Conservation (phyloP, 2,329 filamentous ascomycete species). For the Sporothrix variecibatus region DNA sequence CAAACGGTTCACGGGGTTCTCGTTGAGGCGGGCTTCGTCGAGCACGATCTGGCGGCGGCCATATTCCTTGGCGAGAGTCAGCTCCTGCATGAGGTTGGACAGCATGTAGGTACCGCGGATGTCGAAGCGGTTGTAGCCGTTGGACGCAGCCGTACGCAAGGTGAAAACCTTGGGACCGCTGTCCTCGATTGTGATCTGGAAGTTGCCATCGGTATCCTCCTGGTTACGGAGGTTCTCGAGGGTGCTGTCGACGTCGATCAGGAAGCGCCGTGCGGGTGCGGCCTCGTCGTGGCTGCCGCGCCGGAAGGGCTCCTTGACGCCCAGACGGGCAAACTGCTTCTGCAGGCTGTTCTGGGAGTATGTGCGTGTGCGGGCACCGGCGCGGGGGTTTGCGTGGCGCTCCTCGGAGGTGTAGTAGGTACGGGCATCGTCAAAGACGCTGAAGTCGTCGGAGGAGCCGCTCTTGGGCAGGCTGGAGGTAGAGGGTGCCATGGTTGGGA, state of each 20-base stretch:
- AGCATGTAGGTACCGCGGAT: slow-evolving; percentile 96
- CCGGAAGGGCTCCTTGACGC: slow-evolving; percentile 56
- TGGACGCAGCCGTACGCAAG: slow-evolving; percentile 81
- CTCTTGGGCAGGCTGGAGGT: slow-evolving; percentile 24
- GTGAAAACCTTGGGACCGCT: slow-evolving; percentile 86
- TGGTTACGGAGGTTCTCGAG: slow-evolving; percentile 75
- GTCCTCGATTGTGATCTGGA: slow-evolving; percentile 98
- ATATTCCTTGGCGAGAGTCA: slow-evolving; percentile 88
- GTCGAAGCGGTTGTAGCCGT: slow-evolving; percentile 84
- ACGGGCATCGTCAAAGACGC: slow-evolving; percentile 58
- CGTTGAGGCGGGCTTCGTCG: slow-evolving; percentile 86
- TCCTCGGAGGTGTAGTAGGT: slow-evolving; percentile 62
- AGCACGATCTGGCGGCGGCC: slow-evolving; percentile 87
- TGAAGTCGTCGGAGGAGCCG: slow-evolving; percentile 49
- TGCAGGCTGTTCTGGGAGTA: slow-evolving; percentile 60
- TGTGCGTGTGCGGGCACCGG: slow-evolving; percentile 55
- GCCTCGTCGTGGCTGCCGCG: slow-evolving; percentile 70
- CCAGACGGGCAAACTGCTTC: slow-evolving; percentile 56
- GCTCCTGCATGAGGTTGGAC: slow-evolving; percentile 92
- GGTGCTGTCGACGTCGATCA: slow-evolving; percentile 83
- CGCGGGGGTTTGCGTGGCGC: slow-evolving; percentile 50
- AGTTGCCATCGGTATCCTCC: slow-evolving; percentile 91
- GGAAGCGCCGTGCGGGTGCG: slow-evolving; percentile 70
- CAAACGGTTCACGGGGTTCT: slow-evolving; percentile 89
- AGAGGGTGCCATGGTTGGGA: slow-evolving; percentile 1